Percentiles rank a stretch among this genome's conserved stretches.
phyloP scores from a whole-genome alignment of 306 rosid species.

The Heteromeles arbutifolia region DNA sequence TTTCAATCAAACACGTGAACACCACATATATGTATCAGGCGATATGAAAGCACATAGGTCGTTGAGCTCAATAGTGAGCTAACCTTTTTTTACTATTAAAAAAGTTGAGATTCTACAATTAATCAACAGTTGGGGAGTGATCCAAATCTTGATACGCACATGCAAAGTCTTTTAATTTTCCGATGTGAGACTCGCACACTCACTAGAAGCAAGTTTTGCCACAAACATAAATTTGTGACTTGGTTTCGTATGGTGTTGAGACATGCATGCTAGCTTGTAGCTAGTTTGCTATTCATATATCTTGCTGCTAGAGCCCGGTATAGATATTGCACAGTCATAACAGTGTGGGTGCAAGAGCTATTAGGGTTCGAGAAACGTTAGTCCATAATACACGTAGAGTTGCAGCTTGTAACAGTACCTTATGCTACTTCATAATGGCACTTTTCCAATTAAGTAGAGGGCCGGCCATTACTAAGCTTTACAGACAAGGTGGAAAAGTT shows the following conservation, averaged over 20 bases:
- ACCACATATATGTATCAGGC: too few relatives aligned
- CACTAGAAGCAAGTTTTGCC: not conserved
- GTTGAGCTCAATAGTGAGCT: too few relatives aligned
- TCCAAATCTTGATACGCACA: not conserved
- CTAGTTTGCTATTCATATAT: not conserved
- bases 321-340: not conserved
- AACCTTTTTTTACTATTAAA: not conserved
- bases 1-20: not conserved
- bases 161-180: too few relatives aligned
- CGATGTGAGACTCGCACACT: not conserved
- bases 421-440: not conserved
- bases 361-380: not conserved
- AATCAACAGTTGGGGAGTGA: not conserved
- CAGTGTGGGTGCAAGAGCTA: not conserved
- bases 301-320: not conserved
- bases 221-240: not conserved
- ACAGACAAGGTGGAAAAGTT: slow-evolving; percentile 1
- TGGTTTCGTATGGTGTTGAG: not conserved
- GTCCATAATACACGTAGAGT: not conserved
- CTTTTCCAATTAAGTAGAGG: not conserved
- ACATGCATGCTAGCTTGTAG: not conserved
- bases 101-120: not conserved
- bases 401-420: not conserved
- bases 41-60: not conserved
- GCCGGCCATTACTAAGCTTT: not conserved